phyloP scores from a whole-genome alignment of 805 yeast species.

The Lachancea nothofagi region DNA sequence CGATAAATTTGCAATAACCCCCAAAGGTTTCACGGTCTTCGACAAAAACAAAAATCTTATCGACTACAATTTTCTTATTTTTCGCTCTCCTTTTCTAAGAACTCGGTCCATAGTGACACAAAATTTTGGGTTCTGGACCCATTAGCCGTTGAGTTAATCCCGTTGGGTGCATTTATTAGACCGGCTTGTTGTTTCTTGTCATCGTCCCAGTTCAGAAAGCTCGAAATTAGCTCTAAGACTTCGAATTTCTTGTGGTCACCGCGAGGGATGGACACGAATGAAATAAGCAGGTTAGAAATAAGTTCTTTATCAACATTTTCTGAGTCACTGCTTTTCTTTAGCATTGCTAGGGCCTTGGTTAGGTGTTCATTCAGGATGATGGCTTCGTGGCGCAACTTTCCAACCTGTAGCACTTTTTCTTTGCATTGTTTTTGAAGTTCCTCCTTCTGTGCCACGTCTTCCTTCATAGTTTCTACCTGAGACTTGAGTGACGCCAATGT shows the following conservation, averaged over 20 bases:
- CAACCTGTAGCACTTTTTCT: conserved; percentile 74
- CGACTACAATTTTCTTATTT: conserved; percentile 8
- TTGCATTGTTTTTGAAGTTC: conserved; percentile 50
- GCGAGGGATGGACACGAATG: conserved; percentile 81
- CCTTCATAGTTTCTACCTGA: conserved; percentile 21
- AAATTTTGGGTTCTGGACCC: conserved; percentile 47
- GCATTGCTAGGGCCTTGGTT: conserved; percentile 83
- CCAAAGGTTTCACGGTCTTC: too few relatives aligned
- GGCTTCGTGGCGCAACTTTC: conserved; percentile 91
- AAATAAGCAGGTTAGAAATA: conserved; percentile 76
- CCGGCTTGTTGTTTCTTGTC: conserved; percentile 74
- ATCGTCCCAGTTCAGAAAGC: conserved; percentile 85
- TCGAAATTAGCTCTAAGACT: conserved; percentile 77
- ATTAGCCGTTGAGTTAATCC: conserved; percentile 17
- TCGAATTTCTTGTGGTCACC: conserved; percentile 94
- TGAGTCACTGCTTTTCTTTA: conserved; percentile 70
- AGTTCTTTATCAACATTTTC: conserved; percentile 83
- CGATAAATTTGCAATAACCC: too few relatives aligned
- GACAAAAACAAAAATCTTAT: too few relatives aligned
- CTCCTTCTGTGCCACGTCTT: conserved; percentile 20
- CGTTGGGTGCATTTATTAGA: conserved; percentile 36
- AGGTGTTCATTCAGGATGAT: conserved; percentile 89
- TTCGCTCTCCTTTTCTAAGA: conserved; percentile 64
- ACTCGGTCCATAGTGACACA: conserved; percentile 76
- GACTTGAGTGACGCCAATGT: conserved; percentile 23